Conservation (phyloP, 805 yeast species). For the Candida verbasci region DNA sequence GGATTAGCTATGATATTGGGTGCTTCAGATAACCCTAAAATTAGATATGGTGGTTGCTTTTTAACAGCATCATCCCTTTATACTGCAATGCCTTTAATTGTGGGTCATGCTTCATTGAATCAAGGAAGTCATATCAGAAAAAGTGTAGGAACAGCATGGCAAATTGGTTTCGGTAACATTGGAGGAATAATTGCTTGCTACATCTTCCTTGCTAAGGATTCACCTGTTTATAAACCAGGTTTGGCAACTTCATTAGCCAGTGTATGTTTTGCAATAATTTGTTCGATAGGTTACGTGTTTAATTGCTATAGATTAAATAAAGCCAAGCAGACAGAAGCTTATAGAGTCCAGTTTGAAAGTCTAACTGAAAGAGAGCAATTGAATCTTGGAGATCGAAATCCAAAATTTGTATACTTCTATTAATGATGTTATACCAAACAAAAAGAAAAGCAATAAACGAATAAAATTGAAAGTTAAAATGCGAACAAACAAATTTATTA, state of each 20-base stretch:
- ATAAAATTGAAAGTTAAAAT: too few species aligned
- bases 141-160: constrained; percentile 54
- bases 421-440: too few species aligned
- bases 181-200: constrained; percentile 68
- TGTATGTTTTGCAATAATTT: constrained; percentile 36
- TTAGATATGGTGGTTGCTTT: constrained; percentile 62
- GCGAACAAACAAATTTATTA: too few species aligned
- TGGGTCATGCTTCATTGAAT: constrained; percentile 64
- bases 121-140: constrained; percentile 61
- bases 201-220: constrained; percentile 48
- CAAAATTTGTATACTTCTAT: constrained; percentile 32
- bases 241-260: constrained; percentile 48
- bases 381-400: constrained; percentile 34
- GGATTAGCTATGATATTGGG: constrained; percentile 59
- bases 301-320: constrained; percentile 19
- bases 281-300: constrained; percentile 29
- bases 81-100: constrained; percentile 62
- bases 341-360: constrained; percentile 21
- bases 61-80: constrained; percentile 55
- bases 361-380: constrained; percentile 26
- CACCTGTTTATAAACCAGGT: constrained; percentile 59
- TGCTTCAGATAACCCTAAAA: constrained; percentile 29
- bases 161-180: constrained; percentile 69
- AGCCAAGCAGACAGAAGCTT: constrained; percentile 21
- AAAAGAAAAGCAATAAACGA: too few species aligned